Conservation (phyloP, 2,329 filamentous ascomycete genomes). For the Zasmidium citrigriseum region DNA sequence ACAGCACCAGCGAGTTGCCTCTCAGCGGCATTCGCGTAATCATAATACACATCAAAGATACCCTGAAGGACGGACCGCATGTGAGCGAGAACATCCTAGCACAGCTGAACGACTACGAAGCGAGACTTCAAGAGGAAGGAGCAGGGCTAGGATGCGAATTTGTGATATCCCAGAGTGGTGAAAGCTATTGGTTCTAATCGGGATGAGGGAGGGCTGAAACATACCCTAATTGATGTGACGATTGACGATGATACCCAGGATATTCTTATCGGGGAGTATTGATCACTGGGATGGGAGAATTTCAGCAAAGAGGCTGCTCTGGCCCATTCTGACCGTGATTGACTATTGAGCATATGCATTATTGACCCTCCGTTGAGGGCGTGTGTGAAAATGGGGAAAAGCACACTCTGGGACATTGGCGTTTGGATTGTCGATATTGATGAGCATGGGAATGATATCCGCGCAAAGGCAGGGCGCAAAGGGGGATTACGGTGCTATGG, state of each 20-base stretch:
- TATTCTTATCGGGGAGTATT: too few species aligned
- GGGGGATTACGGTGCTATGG: background rate
- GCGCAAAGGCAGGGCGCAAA: background rate
- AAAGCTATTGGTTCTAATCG: conserved; percentile 54
- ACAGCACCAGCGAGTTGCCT: conserved; percentile 40
- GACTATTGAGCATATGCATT: too few species aligned
- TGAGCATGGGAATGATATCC: background rate
- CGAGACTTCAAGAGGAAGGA: conserved; percentile 45
- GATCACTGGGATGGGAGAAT: too few species aligned
- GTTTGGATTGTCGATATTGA: too few species aligned
- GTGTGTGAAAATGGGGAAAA: too few species aligned
- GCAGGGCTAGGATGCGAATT: conserved; percentile 77
- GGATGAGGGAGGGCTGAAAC: too few species aligned
- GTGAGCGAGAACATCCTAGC: conserved; percentile 67
- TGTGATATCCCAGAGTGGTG: conserved; percentile 67
- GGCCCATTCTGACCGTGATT: too few species aligned
- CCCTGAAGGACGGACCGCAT: conserved; percentile 67
- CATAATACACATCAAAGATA: conserved; percentile 89
- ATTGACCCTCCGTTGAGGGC: too few species aligned
- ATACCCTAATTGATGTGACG: too few species aligned
- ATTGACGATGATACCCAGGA: too few species aligned
- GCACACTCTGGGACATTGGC: too few species aligned
- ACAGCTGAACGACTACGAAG: conserved; percentile 68
- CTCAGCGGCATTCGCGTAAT: conserved; percentile 76
- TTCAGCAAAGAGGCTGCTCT: too few species aligned